Evolutionary conservation across 2,329 filamentous ascomycete genomes (phyloP).

Genomic region (Domatiomyces globalis): DNA sequence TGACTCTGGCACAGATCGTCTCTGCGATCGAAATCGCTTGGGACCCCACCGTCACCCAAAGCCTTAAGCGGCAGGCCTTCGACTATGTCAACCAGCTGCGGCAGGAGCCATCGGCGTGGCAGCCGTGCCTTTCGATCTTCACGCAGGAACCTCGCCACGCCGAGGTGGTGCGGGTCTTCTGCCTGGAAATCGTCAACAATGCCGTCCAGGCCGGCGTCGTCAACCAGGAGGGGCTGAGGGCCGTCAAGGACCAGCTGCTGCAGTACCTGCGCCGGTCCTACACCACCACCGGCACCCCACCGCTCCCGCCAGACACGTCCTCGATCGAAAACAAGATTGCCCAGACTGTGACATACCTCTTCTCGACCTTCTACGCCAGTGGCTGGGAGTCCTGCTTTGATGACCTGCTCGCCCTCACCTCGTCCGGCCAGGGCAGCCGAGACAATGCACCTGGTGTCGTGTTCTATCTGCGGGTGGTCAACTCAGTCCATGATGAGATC

Average conservation of each 20-base stretch:
- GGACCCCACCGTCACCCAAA: slow-evolving; percentile 61
- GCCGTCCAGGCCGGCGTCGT: slow-evolving; percentile 69
- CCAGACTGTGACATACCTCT: slow-evolving; percentile 88
- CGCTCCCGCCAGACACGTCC: slow-evolving; percentile 50
- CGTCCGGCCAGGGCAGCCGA: slow-evolving; percentile 43
- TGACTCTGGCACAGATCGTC: slow-evolving; percentile 10
- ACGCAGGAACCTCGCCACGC: slow-evolving; percentile 59
- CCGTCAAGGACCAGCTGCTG: slow-evolving; percentile 68
- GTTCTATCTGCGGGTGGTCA: slow-evolving; percentile 76
- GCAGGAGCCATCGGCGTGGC: slow-evolving; percentile 73
- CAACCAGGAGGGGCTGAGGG: slow-evolving; percentile 55
- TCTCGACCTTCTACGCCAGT: slow-evolving; percentile 69
- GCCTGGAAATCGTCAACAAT: slow-evolving; percentile 85
- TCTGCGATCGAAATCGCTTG: slow-evolving; percentile 81
- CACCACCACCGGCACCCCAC: slow-evolving; percentile 38
- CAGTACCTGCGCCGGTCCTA: slow-evolving; percentile 69
- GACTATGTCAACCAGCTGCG: slow-evolving; percentile 55
- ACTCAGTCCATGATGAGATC: slow-evolving; percentile 92
- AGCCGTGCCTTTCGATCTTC: slow-evolving; percentile 76
- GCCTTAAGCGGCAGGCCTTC: slow-evolving; percentile 62
- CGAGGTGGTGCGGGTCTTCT: slow-evolving; percentile 77
- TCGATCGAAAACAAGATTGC: slow-evolving; percentile 92
- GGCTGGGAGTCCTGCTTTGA: slow-evolving; percentile 86
- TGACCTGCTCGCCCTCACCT: slow-evolving; percentile 68
- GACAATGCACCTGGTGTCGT: slow-evolving; percentile 65